phyloP scores from a whole-genome alignment of 495 filamentous ascomycete species.

The Chaetomium tenue region DNA sequence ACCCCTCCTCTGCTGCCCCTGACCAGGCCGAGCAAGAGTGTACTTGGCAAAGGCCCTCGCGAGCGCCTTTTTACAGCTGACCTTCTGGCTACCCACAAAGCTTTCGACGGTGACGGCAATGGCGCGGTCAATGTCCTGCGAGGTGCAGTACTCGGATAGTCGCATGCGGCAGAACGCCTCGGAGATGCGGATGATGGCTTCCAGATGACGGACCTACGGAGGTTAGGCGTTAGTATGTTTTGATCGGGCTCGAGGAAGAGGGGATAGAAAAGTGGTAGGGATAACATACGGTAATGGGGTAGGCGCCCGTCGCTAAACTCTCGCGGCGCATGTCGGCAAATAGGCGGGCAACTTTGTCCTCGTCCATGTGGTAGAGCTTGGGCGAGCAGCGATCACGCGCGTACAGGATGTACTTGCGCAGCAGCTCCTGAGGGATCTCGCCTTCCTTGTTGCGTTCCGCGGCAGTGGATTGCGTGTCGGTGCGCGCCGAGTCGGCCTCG shows the following conservation, averaged over 20 bases:
- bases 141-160: constrained; percentile 84
- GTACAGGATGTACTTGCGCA: constrained; percentile 97
- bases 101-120: constrained; percentile 96
- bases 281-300: constrained; percentile 87
- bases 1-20: neutral
- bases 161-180: constrained; percentile 96
- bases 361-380: constrained; percentile 96
- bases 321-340: constrained; percentile 97
- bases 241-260: constrained; percentile 21
- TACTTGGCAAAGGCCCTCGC: constrained; percentile 98
- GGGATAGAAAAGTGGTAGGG: neutral
- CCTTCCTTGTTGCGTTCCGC: constrained; percentile 59
- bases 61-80: constrained; percentile 96
- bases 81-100: constrained; percentile 95
- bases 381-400: constrained; percentile 86
- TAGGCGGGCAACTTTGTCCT: constrained; percentile 90
- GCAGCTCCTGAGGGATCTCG: constrained; percentile 85
- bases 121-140: constrained; percentile 90
- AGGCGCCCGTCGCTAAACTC: constrained; percentile 86
- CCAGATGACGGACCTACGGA: constrained; percentile 84
- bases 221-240: neutral
- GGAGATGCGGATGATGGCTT: constrained; percentile 92
- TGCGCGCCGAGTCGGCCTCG: constrained; percentile 47
- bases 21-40: constrained; percentile 50
- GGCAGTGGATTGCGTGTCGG: constrained; percentile 35